phyloP scores from a whole-genome alignment of 176 grass and related monocot genomes.

The Puya raimondii region DNA sequence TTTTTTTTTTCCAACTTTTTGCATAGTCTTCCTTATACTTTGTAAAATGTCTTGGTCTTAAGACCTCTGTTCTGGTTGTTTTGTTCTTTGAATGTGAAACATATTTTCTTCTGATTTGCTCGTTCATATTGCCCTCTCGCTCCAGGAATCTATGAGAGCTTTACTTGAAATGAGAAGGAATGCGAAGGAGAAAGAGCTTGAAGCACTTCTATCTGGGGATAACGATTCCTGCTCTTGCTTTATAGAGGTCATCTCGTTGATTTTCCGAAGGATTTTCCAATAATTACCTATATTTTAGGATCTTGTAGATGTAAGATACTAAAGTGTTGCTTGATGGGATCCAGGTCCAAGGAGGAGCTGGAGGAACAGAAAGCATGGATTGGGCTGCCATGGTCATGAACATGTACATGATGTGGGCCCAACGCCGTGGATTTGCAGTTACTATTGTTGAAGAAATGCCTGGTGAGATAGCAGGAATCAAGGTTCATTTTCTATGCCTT shows the following conservation, averaged over 20 bases:
- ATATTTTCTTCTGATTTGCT: conserved; percentile 1
- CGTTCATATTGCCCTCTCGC: neutral
- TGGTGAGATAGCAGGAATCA: conserved; percentile 96
- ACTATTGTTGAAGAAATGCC: conserved; percentile 84
- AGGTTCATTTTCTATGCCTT: conserved; percentile 49
- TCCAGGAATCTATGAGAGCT: conserved; percentile 81
- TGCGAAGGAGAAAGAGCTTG: conserved; percentile 91
- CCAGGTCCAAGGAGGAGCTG: conserved; percentile 93
- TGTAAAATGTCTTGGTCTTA: neutral
- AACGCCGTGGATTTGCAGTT: conserved; percentile 50
- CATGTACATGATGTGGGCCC: conserved; percentile 86
- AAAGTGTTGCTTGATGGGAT: conserved; percentile 9
- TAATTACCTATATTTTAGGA: neutral
- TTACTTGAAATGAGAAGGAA: conserved; percentile 73
- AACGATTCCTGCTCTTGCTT: conserved; percentile 91
- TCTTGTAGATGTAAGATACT: conserved; percentile 6
- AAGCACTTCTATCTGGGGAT: conserved; percentile 73
- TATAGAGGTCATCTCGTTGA: conserved; percentile 53
- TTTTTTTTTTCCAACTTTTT: too few species aligned
- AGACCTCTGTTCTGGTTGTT: neutral
- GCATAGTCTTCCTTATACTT: too few species aligned
- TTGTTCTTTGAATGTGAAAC: conserved; percentile 9
- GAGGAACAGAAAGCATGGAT: conserved; percentile 97
- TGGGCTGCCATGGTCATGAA: conserved; percentile 88
- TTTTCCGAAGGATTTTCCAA: neutral